These are phyloP conservation scores for Globisporangium spiculum DNA, from an alignment of 352 stramenopile species.

Conservation along the genomic window DNA sequence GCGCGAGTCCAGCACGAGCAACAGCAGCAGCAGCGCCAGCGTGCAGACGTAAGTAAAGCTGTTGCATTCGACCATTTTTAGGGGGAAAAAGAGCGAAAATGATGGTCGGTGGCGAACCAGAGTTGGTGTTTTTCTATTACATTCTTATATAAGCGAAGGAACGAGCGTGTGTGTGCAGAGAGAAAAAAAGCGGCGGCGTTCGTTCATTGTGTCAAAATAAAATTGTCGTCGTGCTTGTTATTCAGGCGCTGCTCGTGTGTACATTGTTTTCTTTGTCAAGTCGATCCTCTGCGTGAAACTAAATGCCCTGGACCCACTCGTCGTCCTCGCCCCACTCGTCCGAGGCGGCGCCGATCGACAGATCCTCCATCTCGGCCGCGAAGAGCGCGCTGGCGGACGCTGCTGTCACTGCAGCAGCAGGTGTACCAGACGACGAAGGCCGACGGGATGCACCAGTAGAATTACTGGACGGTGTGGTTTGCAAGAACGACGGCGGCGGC, in stretches of 20 bases:
- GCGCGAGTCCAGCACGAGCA: constrained; percentile 9
- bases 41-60: constrained; percentile 7
- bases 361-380: constrained; percentile 64
- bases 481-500: constrained; percentile 22
- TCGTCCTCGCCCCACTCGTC: constrained; percentile 80
- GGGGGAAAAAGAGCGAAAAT: neutral
- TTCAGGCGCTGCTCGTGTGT: neutral
- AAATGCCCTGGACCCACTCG: constrained; percentile 79
- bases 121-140: neutral
- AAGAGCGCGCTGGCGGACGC: constrained; percentile 53
- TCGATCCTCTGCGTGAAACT: constrained; percentile 2
- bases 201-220: constrained; percentile 2
- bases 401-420: constrained; percentile 12
- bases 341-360: constrained; percentile 32
- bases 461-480: constrained; percentile 10
- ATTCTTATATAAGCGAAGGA: neutral
- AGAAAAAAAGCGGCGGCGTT: neutral
- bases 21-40: neutral
- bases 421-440: constrained; percentile 15
- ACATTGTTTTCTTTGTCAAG: neutral
- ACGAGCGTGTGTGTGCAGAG: neutral
- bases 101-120: neutral
- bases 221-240: neutral
- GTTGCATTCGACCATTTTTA: neutral
- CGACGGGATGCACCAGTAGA: constrained; percentile 19